Evolutionary conservation across 306 rosid genomes (phyloP).

Genomic region (Corylus americana): DNA sequence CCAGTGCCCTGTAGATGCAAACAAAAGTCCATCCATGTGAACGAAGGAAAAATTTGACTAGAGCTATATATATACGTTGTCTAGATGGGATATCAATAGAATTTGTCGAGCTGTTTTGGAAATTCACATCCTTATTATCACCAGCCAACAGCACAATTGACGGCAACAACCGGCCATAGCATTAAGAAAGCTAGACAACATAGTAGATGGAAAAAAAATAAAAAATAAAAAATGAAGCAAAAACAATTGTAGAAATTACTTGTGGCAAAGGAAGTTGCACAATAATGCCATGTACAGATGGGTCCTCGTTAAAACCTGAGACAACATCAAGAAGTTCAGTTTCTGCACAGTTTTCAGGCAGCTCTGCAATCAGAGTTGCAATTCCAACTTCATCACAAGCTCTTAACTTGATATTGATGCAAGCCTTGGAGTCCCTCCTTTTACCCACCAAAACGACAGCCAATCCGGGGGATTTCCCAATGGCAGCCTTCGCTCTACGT

Average conservation of each 20-base stretch:
- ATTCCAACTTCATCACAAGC: slow-evolving; percentile 62
- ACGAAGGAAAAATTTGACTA: slow-evolving; percentile 1
- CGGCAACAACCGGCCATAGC: neutral
- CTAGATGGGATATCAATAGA: neutral
- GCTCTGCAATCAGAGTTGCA: slow-evolving; percentile 31
- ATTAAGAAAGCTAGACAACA: neutral
- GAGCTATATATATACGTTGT: neutral
- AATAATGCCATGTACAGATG: slow-evolving; percentile 48
- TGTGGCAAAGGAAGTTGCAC: slow-evolving; percentile 68
- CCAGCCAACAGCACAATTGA: neutral
- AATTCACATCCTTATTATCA: neutral
- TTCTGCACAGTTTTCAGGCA: slow-evolving; percentile 49
- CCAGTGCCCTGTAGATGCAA: slow-evolving; percentile 1
- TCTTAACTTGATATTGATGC: slow-evolving; percentile 44
- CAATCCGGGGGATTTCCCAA: slow-evolving; percentile 47
- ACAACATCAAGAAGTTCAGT: slow-evolving; percentile 45
- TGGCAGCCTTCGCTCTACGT: slow-evolving; percentile 36
- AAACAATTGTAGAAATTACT: slow-evolving; percentile 25
- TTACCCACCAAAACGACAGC: slow-evolving; percentile 55
- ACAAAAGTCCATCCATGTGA: neutral
- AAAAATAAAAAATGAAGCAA: neutral
- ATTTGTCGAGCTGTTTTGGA: neutral
- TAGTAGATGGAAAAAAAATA: slow-evolving; percentile 9
- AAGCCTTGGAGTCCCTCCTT: slow-evolving; percentile 52
- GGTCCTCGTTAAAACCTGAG: slow-evolving; percentile 44